Conservation (phyloP, 768 basidiomycete species). For the Leucocoprinus birnbaumii region DNA sequence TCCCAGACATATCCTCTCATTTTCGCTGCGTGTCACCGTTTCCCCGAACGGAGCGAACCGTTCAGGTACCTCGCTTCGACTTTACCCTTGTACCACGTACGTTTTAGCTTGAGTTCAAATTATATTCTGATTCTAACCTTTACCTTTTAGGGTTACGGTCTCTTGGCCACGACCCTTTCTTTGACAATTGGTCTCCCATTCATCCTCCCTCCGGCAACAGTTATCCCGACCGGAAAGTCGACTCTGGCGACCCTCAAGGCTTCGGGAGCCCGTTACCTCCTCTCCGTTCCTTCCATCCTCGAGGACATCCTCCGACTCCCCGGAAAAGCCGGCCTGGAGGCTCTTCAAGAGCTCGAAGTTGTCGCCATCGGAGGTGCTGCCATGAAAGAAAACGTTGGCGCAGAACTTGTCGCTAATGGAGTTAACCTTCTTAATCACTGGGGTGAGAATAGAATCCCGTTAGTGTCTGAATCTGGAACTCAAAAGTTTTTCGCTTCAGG, state of each 20-base stretch:
- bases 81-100: constrained; percentile 36
- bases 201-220: constrained; percentile 29
- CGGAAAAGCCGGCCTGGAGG: constrained; percentile 23
- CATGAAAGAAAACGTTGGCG: constrained; percentile 32
- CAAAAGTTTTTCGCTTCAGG: constrained; percentile 17
- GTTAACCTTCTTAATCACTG: constrained; percentile 38
- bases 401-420: constrained; percentile 24
- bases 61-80: constrained; percentile 32
- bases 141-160: constrained; percentile 30
- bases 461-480: not conserved
- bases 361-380: constrained; percentile 37
- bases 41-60: constrained; percentile 23
- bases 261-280: constrained; percentile 27
- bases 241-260: constrained; percentile 21
- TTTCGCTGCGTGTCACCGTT: constrained; percentile 31
- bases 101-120: constrained; percentile 8
- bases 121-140: not conserved
- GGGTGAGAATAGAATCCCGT: constrained; percentile 22
- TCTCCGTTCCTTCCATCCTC: constrained; percentile 37
- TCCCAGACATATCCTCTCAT: constrained; percentile 30
- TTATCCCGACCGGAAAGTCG: constrained; percentile 30
- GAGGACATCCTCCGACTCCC: constrained; percentile 30
- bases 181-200: constrained; percentile 37
- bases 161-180: constrained; percentile 29
- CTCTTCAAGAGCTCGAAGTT: constrained; percentile 27